phyloP scores from a whole-genome alignment of 2,329 filamentous ascomycete species.

The Fusarium haematococcum region DNA sequence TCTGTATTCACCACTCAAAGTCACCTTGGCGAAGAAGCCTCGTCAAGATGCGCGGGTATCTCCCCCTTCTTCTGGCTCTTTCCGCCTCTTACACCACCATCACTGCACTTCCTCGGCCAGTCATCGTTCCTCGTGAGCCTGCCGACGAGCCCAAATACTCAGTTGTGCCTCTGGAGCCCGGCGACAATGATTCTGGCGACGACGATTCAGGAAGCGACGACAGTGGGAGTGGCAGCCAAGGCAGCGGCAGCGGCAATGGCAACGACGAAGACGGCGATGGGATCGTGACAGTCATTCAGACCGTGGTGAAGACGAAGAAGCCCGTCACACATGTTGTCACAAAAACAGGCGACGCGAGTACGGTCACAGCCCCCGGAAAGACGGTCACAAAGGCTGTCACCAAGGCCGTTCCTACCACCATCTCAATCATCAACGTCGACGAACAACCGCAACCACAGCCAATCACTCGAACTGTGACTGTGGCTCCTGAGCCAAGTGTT shows the following conservation, averaged over 20 bases:
- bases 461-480: conserved; percentile 44
- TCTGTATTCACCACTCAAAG: background rate
- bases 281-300: conserved; percentile 51
- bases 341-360: conserved; percentile 42
- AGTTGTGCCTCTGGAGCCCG: conserved; percentile 54
- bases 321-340: conserved; percentile 46
- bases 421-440: conserved; percentile 48
- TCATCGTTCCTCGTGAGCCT: conserved; percentile 39
- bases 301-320: conserved; percentile 46
- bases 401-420: conserved; percentile 45
- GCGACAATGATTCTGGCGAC: conserved; percentile 36
- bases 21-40: conserved; percentile 22
- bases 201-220: conserved; percentile 38
- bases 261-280: conserved; percentile 30
- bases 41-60: conserved; percentile 47
- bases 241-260: conserved; percentile 20
- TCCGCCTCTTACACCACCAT: conserved; percentile 43
- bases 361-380: conserved; percentile 42
- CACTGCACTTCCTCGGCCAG: conserved; percentile 46
- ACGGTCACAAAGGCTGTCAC: conserved; percentile 44
- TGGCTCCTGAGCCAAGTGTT: conserved; percentile 38
- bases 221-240: conserved; percentile 16
- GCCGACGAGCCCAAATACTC: conserved; percentile 51
- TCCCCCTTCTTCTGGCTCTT: conserved; percentile 47
- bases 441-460: conserved; percentile 16